phyloP scores from a whole-genome alignment of 805 yeast species.

The Candida manassasensis region DNA sequence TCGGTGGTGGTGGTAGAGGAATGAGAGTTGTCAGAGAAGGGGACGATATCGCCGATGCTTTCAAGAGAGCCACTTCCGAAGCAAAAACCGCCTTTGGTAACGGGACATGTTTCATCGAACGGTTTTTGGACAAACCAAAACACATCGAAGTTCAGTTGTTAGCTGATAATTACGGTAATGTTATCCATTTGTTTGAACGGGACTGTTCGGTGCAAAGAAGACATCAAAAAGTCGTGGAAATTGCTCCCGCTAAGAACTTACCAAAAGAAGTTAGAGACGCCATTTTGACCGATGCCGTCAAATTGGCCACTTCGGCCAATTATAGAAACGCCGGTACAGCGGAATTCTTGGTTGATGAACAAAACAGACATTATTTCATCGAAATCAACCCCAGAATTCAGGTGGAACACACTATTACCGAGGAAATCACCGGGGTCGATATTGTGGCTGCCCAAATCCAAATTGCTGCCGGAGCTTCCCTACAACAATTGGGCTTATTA shows the following conservation, averaged over 20 bases:
- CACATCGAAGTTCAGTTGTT: constrained; percentile 96
- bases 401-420: constrained; percentile 98
- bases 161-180: constrained; percentile 93
- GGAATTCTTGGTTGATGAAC: constrained; percentile 88
- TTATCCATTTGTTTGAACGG: constrained; percentile 92
- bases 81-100: constrained; percentile 96
- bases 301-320: constrained; percentile 79
- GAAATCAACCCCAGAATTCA: constrained; percentile 98
- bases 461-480: constrained; percentile 96
- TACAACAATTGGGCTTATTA: constrained; percentile 83
- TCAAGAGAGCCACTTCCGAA: constrained; percentile 88
- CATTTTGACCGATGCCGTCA: constrained; percentile 91
- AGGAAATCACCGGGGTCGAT: constrained; percentile 97
- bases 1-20: constrained; percentile 99
- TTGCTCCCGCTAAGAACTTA: constrained; percentile 93
- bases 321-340: constrained; percentile 98
- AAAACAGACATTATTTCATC: constrained; percentile 94
- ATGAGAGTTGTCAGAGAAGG: constrained; percentile 99
- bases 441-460: constrained; percentile 98
- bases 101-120: constrained; percentile 96
- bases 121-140: constrained; percentile 92
- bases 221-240: constrained; percentile 97
- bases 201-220: constrained; percentile 99
- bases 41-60: constrained; percentile 87
- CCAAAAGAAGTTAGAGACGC: constrained; percentile 84